Evolutionary conservation across 768 basidiomycete species (phyloP).

Genomic region (Xerocomus potaroensis): DNA sequence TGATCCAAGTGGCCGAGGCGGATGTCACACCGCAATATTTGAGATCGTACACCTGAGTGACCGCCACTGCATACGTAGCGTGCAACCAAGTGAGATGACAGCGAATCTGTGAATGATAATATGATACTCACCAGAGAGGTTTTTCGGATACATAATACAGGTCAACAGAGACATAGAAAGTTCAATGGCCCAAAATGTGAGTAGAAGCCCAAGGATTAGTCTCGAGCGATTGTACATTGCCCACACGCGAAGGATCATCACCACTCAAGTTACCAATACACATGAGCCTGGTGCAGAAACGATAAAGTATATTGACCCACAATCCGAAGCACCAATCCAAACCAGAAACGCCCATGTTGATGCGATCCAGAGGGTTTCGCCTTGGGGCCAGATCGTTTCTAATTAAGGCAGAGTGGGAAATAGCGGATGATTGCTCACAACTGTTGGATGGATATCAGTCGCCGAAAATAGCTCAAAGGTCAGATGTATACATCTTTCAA

Average conservation of each 20-base stretch:
- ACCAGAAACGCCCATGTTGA: neutral
- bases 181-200: neutral
- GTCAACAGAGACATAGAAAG: neutral
- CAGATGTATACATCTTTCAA: neutral
- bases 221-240: slow-evolving; percentile 10
- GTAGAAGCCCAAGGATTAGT: neutral
- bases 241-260: slow-evolving; percentile 9
- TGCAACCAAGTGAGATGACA: neutral
- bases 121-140: neutral
- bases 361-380: neutral
- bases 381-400: neutral
- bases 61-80: neutral
- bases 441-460: neutral
- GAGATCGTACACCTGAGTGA: neutral
- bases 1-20: slow-evolving; percentile 4
- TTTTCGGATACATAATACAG: neutral
- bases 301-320: neutral
- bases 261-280: neutral
- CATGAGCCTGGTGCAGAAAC: neutral
- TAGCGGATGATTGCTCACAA: neutral
- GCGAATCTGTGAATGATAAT: neutral
- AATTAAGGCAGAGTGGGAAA: neutral
- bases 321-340: neutral
- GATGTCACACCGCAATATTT: slow-evolving; percentile 1
- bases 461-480: neutral